Base-by-base conservation (phyloP, 257 asterid species). In the Striga asiatica region DNA sequence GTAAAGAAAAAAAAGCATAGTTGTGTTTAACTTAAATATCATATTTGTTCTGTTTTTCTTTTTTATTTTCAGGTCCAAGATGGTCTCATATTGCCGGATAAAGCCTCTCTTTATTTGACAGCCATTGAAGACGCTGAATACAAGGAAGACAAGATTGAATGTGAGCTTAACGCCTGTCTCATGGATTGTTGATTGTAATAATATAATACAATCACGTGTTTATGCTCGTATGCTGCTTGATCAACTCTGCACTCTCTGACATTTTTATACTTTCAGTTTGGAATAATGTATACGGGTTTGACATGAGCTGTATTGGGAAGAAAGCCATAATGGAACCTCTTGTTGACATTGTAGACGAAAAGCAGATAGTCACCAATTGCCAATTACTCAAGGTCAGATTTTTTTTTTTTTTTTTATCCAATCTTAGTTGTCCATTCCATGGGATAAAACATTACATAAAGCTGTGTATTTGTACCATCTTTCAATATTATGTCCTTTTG, bases 121-220 rank as follows among this genome's bases (percentile, higher is more conserved):
- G 98, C 98, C 22, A 89, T 89, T 65, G 98, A 89, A 76, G 98
- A 89, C 80, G 95, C 95, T 37, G 98, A 89, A 34, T 89, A 89
- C 85, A 89, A 89, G 76, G 96, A 83, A 69, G 96, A 89, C 66
- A 89, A 89, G 72, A 86, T 89, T 48, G 96, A 89, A 72, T 89
- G 98, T 83, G 72, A 81, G 92, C 65, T 69, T 56, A 47, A 10
- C 47, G 14, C 53, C 61, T 52, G 8, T 38, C 54, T 3, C 50
- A 8, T 59, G 46, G 52, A 23, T 17, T 52, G 49, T 58, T 28
- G 34, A 49, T 70, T 67, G 1, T 29, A 53, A 57, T 41, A 51
- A 69, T 43, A 43, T 55, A 59, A 16, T 10, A 29, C 32, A 14
- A n/a, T 35, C 49, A 34, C 64, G 14, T 32, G 9, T 46, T 14